phyloP scores from a whole-genome alignment of 2,329 filamentous ascomycete species.

The Colletotrichum sansevieriae region DNA sequence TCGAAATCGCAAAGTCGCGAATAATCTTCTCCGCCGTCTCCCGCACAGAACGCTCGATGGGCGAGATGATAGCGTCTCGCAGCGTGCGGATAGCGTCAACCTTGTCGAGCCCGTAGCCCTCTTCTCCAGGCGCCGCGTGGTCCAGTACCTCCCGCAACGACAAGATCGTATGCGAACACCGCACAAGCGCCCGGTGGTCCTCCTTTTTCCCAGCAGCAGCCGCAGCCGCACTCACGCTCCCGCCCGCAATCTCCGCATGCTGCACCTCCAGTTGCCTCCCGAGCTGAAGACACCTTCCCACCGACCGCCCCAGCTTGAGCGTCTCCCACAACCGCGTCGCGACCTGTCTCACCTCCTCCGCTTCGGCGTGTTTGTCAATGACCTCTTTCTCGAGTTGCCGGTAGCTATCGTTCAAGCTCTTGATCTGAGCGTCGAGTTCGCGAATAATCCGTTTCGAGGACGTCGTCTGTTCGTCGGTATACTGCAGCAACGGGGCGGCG shows the following conservation, averaged over 20 bases:
- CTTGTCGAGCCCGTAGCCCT: constrained; percentile 80
- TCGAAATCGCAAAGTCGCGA: constrained; percentile 81
- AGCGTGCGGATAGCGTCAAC: constrained; percentile 80
- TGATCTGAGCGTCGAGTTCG: constrained; percentile 84
- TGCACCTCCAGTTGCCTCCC: constrained; percentile 91
- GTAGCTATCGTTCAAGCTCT: constrained; percentile 86
- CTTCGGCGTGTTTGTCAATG: constrained; percentile 84
- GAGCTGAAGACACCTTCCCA: constrained; percentile 83
- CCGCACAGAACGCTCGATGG: constrained; percentile 80
- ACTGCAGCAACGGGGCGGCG: constrained; percentile 82
- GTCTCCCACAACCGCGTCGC: constrained; percentile 86
- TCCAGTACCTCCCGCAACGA: constrained; percentile 80
- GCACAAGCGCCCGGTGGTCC: constrained; percentile 83
- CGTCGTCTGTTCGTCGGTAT: constrained; percentile 81
- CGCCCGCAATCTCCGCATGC: constrained; percentile 74
- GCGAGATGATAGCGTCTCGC: constrained; percentile 75
- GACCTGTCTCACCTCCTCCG: constrained; percentile 77
- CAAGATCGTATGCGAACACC: constrained; percentile 84
- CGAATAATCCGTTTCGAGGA: constrained; percentile 79
- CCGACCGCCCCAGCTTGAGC: constrained; percentile 79
- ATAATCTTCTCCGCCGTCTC: constrained; percentile 82
- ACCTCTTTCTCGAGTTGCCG: constrained; percentile 88
- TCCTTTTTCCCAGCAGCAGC: constrained; percentile 64
- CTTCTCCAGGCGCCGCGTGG: constrained; percentile 75
- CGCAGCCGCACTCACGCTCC: constrained; percentile 48